Base-by-base conservation (phyloP, 2,329 filamentous ascomycete species). In the Fusarium musae region DNA sequence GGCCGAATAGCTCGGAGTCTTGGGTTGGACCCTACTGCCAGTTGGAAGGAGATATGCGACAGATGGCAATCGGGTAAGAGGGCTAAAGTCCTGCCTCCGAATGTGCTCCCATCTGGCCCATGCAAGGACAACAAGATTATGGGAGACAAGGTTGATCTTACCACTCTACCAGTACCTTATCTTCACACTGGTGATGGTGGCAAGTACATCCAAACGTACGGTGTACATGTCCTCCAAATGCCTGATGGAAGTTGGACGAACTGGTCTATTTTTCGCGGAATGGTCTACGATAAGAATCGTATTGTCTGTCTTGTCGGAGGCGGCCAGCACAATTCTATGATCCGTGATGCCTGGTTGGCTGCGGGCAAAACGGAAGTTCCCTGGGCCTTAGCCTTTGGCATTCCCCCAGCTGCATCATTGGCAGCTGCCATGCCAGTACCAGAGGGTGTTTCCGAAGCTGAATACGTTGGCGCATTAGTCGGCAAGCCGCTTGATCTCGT, bases 201-300 rank as follows among this genome's bases (percentile, higher is more conserved):
- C 0, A 85, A 84, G 58, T 88, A 87, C 63, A 77, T 88, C n/a
- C 85, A 87, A 63, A 88, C 86, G 0, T 85, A 83, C 50, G 86
- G 86, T 5, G 85, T 88, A 76, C 81, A 87, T 61, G 75, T 87
- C 16, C 75, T 87, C 0, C 83, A 85, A 64, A 80, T 81, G 2
- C 85, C 86, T 0, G 83, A 85, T 58, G 82, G 80, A 4, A 78
- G 76, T n/a, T 88, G 86, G 86, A 85, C 83, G 0, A 86, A 86
- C 69, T 86, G 84, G 84, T 84, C 82, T 2, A 84, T 86, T 59
- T 79, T 80, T 5, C 78, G 84, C 0, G 85, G 82, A 4, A 87
- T 88, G 86, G 80, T 88, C 1, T 77, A 84, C 30, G 85, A 85
- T 61, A 81, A 81, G 13, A 83, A 80, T 15, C 81, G 82, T 26